Conservation (phyloP, 2,329 filamentous ascomycete species). For the Phialophora verrucosa region DNA sequence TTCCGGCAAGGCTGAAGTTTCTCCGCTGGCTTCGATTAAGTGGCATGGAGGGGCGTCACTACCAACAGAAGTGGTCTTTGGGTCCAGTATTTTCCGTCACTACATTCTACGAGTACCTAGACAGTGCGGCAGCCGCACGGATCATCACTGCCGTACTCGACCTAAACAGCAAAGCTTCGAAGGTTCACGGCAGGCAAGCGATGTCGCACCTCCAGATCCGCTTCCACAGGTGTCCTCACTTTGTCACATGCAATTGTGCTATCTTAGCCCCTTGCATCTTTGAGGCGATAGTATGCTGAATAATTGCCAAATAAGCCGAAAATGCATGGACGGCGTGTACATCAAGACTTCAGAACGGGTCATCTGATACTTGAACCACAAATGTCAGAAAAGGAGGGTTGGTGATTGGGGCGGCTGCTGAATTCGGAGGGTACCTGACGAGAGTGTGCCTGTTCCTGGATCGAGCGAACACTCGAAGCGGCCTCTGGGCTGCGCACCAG, state of each 20-base stretch:
- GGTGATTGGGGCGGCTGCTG: slow-evolving; percentile 6
- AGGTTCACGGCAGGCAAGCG: not conserved
- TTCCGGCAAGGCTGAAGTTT: slow-evolving; percentile 9
- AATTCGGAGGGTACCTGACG: slow-evolving; percentile 18
- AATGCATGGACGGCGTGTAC: not conserved
- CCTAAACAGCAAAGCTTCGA: not conserved
- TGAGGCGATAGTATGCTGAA: not conserved
- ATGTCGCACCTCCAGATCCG: not conserved
- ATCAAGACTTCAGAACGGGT: not conserved
- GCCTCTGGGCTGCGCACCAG: not conserved
- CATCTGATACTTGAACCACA: slow-evolving; percentile 13
- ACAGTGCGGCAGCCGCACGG: not conserved
- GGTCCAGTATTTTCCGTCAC: not conserved
- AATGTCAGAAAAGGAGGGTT: not conserved
- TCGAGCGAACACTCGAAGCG: slow-evolving; percentile 8
- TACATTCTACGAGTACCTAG: not conserved
- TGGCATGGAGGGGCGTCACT: not conserved
- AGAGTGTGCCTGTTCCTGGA: slow-evolving; percentile 24
- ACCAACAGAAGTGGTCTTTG: not conserved
- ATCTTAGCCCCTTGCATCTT: not conserved
- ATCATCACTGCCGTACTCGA: not conserved
- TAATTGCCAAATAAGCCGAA: not conserved
- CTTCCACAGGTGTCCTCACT: not conserved
- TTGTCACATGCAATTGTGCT: slow-evolving; percentile 10
- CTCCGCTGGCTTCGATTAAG: not conserved